Conservation (phyloP, 1,139 yeast genomes). For the Nakaseomyces nivariensis region DNA sequence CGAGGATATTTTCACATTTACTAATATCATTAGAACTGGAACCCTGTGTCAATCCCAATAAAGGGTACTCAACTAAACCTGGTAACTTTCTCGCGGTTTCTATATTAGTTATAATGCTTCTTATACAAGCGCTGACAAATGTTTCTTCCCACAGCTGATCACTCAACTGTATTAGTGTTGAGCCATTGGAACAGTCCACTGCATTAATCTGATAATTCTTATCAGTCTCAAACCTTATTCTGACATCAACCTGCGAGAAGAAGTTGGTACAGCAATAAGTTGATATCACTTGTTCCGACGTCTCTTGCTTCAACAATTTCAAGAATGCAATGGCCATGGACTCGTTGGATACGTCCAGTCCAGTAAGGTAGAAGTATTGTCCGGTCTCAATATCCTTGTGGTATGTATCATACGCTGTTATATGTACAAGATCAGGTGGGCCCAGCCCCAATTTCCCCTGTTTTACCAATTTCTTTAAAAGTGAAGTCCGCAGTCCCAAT, state of each 20-base stretch:
- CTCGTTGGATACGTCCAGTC: conserved; percentile 50
- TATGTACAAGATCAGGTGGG: conserved; percentile 82
- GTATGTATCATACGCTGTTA: conserved; percentile 37
- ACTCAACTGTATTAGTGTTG: conserved; percentile 20
- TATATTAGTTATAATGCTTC: conserved; percentile 62
- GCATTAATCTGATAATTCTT: conserved; percentile 35
- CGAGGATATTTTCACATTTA: conserved; percentile 44
- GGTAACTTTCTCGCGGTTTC: conserved; percentile 56
- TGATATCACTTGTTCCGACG: conserved; percentile 34
- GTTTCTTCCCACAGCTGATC: conserved; percentile 66
- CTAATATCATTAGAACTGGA: conserved; percentile 28
- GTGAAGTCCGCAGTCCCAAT: conserved; percentile 17
- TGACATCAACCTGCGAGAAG: conserved; percentile 56
- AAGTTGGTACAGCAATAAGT: conserved; percentile 57
- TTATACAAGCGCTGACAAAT: conserved; percentile 56
- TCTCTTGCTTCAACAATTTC: conserved; percentile 48
- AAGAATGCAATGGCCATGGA: conserved; percentile 62
- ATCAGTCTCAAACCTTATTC: conserved; percentile 58
- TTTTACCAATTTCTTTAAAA: conserved; percentile 13
- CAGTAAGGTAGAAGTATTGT: conserved; percentile 40
- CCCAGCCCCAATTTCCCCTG: conserved; percentile 41
- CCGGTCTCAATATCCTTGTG: conserved; percentile 35
- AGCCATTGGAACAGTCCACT: conserved; percentile 28
- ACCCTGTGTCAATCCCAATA: conserved; percentile 9
- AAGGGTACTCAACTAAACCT: conserved; percentile 37